These are phyloP conservation scores for Crithidia acanthocephali DNA, from an alignment of 208 protist genomes.

Conservation along the genomic window DNA sequence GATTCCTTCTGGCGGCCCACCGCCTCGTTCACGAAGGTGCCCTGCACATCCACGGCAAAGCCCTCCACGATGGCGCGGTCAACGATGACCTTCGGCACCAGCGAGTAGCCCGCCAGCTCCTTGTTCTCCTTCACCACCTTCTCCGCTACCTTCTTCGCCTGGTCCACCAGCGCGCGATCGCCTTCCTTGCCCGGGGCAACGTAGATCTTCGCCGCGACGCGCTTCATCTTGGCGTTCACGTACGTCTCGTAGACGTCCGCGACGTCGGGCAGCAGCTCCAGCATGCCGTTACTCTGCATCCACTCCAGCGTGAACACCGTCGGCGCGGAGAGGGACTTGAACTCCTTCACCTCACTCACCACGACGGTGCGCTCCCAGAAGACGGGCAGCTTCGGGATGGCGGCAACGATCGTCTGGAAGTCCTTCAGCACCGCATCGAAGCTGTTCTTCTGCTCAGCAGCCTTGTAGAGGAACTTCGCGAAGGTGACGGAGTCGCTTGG, in stretches of 20 bases:
- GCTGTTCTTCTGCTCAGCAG: constrained; percentile 62
- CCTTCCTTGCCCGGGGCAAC: constrained; percentile 72
- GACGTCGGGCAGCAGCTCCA: constrained; percentile 85
- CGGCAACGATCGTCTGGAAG: constrained; percentile 74
- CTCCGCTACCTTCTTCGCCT: constrained; percentile 79
- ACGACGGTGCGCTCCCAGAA: constrained; percentile 89
- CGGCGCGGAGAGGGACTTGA: constrained; percentile 79
- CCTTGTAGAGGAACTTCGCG: constrained; percentile 92
- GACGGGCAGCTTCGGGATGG: constrained; percentile 74
- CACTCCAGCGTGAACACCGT: constrained; percentile 88
- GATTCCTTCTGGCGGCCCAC: constrained; percentile 55
- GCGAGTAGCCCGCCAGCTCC: constrained; percentile 67
- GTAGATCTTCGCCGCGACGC: constrained; percentile 81
- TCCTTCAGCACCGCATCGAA: constrained; percentile 82
- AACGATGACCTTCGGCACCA: constrained; percentile 79
- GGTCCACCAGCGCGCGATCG: constrained; percentile 45
- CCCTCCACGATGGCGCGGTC: constrained; percentile 86
- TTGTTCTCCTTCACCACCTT: constrained; percentile 67
- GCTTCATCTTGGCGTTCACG: constrained; percentile 89
- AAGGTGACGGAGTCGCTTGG: constrained; percentile 90
- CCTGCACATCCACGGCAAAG: constrained; percentile 88
- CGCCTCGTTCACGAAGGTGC: constrained; percentile 80
- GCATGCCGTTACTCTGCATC: constrained; percentile 93
- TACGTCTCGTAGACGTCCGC: constrained; percentile 87
- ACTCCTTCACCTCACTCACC: constrained; percentile 76